A percentile compares a stretch with the other conserved stretches of the same genome.
Conservation (phyloP, 2,329 filamentous ascomycete species). For the Pleochaeta shiraiana region DNA sequence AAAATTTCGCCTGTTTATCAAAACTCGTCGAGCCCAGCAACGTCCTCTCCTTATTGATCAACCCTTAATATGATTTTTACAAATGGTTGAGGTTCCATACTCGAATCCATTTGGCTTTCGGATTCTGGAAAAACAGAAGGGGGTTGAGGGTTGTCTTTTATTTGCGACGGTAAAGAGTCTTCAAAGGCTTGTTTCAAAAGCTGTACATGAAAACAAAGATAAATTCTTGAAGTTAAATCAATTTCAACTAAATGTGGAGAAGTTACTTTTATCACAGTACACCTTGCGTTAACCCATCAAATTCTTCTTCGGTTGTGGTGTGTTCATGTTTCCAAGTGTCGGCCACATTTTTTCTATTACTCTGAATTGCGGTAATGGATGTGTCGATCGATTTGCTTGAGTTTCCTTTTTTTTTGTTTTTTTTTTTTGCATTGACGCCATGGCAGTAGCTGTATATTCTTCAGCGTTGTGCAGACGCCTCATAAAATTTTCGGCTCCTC, state of each 20-base stretch:
- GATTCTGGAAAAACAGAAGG: not conserved
- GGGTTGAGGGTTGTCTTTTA: not conserved
- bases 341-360: too few species aligned
- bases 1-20: too few species aligned
- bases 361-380: too few species aligned
- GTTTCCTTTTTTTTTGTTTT: too few species aligned
- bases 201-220: not conserved
- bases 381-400: too few species aligned
- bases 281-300: not conserved
- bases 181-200: not conserved
- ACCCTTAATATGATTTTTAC: not conserved
- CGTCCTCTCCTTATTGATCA: too few species aligned
- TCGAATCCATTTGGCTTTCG: too few species aligned
- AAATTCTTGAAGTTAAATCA: not conserved
- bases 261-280: not conserved
- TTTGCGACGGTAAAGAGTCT: not conserved
- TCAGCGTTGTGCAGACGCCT: too few species aligned
- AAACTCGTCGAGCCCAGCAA: too few species aligned
- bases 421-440: too few species aligned
- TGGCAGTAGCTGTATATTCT: too few species aligned
- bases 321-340: not conserved
- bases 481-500: too few species aligned
- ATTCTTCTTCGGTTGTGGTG: not conserved
- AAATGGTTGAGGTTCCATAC: not conserved
- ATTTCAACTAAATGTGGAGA: not conserved